phyloP scores from a whole-genome alignment of 2,329 filamentous ascomycete species.

The Arthrobotrys musiformis region DNA sequence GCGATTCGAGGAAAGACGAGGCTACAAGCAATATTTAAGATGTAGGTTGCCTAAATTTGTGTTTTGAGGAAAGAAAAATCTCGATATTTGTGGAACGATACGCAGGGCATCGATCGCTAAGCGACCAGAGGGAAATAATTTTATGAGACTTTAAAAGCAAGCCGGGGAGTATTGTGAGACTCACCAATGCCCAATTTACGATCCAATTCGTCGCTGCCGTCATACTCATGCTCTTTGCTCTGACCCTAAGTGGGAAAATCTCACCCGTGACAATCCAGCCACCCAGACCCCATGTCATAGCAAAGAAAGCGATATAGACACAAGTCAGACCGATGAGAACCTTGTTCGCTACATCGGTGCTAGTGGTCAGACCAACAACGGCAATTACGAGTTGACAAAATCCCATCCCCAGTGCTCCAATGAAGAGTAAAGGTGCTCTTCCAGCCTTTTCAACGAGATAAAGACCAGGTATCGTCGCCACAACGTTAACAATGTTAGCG shows the following conservation, averaged over 20 bases:
- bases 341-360: slow-evolving; percentile 68
- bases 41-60: slow-evolving; percentile 45
- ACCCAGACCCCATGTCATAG: slow-evolving; percentile 79
- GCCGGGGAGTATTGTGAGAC: slow-evolving; percentile 8
- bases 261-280: slow-evolving; percentile 79
- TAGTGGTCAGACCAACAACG: slow-evolving; percentile 70
- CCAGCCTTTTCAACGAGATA: slow-evolving; percentile 81
- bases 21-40: not conserved
- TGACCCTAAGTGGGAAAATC: slow-evolving; percentile 75
- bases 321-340: slow-evolving; percentile 75
- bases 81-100: slow-evolving; percentile 21
- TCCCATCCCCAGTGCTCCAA: slow-evolving; percentile 80
- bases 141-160: not conserved
- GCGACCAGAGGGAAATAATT: not conserved
- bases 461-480: slow-evolving; percentile 78
- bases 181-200: slow-evolving; percentile 77
- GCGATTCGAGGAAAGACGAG: not conserved
- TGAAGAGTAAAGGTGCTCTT: slow-evolving; percentile 76
- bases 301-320: slow-evolving; percentile 83
- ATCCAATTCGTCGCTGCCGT: slow-evolving; percentile 81
- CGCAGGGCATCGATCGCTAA: slow-evolving; percentile 33
- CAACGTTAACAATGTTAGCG: slow-evolving; percentile 80
- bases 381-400: slow-evolving; percentile 74
- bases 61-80: slow-evolving; percentile 3
- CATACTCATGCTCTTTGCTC: slow-evolving; percentile 79